Conservation (phyloP, 345 rosid genomes). For the Eucalyptus victrix region DNA sequence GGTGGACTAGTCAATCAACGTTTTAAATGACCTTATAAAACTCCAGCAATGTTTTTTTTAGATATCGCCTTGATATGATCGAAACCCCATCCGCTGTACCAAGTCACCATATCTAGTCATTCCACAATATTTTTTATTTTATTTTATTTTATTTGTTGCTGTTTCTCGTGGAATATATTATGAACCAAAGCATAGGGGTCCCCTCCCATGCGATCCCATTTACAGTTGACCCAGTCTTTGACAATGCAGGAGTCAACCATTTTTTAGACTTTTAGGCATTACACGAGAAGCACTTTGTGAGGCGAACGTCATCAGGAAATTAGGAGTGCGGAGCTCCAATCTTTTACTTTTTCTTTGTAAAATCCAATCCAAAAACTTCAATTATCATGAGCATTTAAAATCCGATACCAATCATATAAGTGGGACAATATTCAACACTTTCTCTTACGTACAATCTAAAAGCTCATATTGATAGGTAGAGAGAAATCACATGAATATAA, state of each 20-base stretch:
- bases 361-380: too few species aligned
- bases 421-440: too few species aligned
- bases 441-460: too few species aligned
- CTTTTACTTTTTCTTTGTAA: neutral
- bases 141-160: neutral
- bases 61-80: neutral
- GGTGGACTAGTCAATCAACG: neutral
- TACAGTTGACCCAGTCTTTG: neutral
- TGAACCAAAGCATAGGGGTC: neutral
- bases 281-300: neutral
- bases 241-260: neutral
- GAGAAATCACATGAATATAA: too few species aligned
- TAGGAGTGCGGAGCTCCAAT: neutral
- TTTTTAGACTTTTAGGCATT: neutral
- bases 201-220: neutral
- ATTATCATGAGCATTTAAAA: too few species aligned
- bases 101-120: neutral
- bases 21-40: neutral
- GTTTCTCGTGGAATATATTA: neutral
- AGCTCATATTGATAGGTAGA: too few species aligned
- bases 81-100: neutral
- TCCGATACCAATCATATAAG: too few species aligned
- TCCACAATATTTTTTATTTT: neutral
- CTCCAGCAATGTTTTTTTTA: neutral
- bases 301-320: neutral